phyloP scores from a whole-genome alignment of 345 rosid genomes.

The Citrus australasica region DNA sequence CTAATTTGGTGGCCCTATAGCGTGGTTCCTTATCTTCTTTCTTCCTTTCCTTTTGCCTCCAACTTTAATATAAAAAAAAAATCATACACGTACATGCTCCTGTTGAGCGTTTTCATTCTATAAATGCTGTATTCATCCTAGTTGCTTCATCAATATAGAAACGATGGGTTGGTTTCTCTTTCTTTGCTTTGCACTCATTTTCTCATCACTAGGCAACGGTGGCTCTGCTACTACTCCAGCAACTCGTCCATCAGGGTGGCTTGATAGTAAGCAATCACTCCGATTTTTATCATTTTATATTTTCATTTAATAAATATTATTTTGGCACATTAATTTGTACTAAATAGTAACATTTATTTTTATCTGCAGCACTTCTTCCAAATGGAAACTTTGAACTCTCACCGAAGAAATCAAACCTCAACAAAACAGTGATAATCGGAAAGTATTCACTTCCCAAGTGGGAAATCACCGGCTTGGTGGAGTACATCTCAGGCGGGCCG shows the following conservation, averaged over 20 bases:
- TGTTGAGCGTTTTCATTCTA: background rate
- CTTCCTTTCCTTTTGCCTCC: background rate
- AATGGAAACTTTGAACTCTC: conserved; percentile 71
- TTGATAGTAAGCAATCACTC: conserved; percentile 27
- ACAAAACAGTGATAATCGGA: conserved; percentile 64
- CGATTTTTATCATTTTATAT: too few relatives aligned
- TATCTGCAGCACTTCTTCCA: conserved; percentile 42
- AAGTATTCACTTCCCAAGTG: conserved; percentile 80
- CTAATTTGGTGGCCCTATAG: conserved; percentile 20
- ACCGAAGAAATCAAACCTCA: conserved; percentile 58
- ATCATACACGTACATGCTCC: background rate
- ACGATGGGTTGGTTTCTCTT: conserved; percentile 21
- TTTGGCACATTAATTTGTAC: background rate
- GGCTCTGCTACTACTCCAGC: conserved; percentile 7
- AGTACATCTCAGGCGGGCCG: conserved; percentile 69
- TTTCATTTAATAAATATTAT: too few relatives aligned
- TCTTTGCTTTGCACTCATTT: conserved; percentile 7
- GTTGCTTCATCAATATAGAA: background rate
- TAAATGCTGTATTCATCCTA: background rate
- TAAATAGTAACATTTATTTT: too few relatives aligned
- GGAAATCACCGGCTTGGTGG: conserved; percentile 69
- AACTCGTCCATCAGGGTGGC: conserved; percentile 9
- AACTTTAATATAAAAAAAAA: background rate
- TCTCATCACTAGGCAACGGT: conserved; percentile 5
- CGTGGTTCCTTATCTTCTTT: conserved; percentile 8